A percentile compares a stretch with the other conserved stretches of the same genome.
Evolutionary conservation across 805 yeast genomes (phyloP).

Genomic region (Saccharomycopsis oosterbeekiorum): DNA sequence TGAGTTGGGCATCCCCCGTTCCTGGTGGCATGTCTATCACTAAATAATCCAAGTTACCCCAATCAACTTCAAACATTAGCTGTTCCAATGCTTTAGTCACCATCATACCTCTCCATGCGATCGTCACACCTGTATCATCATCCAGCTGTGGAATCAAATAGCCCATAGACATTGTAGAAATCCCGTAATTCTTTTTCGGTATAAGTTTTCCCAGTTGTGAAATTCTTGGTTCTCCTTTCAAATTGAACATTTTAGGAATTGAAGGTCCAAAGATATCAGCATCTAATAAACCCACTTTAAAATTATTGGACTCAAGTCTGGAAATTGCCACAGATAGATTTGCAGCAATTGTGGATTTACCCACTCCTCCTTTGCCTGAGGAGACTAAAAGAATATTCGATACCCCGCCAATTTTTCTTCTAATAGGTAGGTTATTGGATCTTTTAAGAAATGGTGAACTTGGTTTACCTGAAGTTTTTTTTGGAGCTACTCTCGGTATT

Average conservation of each 20-base stretch:
- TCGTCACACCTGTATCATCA: constrained; percentile 32
- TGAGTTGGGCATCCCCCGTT: constrained; percentile 79
- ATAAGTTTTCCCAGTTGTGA: constrained; percentile 42
- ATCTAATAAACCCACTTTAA: constrained; percentile 61
- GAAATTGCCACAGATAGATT: constrained; percentile 50
- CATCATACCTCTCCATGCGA: constrained; percentile 82
- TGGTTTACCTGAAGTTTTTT: not conserved
- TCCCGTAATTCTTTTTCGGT: constrained; percentile 65
- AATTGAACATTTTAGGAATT: constrained; percentile 59
- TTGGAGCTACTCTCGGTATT: not conserved
- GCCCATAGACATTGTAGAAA: constrained; percentile 87
- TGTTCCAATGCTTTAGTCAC: constrained; percentile 84
- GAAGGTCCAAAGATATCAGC: constrained; percentile 84
- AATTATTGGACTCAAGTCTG: constrained; percentile 38
- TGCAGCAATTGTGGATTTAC: constrained; percentile 74
- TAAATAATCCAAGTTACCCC: constrained; percentile 58
- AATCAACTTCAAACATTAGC: constrained; percentile 69
- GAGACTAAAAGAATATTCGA: constrained; percentile 56
- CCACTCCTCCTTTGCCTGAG: constrained; percentile 92
- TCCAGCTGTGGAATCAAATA: constrained; percentile 56
- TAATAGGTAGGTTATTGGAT: constrained; percentile 34
- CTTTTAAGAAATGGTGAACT: constrained; percentile 15
- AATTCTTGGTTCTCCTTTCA: constrained; percentile 60
- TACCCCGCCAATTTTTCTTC: constrained; percentile 50
- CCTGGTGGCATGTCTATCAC: constrained; percentile 88